Evolutionary conservation across 495 filamentous ascomycete species (phyloP).

Genomic region (Aspergillus coremiiformis): DNA sequence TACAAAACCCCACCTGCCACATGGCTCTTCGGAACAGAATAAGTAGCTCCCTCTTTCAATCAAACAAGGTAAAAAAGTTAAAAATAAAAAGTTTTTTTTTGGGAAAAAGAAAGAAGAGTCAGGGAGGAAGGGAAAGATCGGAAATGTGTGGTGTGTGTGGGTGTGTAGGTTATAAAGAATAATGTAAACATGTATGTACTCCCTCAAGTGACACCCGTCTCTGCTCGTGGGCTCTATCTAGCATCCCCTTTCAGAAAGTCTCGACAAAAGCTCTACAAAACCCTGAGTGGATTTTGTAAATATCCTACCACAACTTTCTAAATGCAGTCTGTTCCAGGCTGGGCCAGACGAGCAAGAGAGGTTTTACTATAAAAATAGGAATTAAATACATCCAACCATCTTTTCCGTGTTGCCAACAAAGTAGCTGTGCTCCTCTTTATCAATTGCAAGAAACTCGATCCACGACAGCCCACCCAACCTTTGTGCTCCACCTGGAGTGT

Average conservation of each 20-base stretch:
- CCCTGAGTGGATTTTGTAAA: too few relatives aligned
- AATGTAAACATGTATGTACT: too few relatives aligned
- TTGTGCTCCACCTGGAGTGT: conserved; percentile 16
- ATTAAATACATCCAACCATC: background rate
- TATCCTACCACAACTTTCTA: background rate
- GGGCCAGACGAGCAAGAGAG: background rate
- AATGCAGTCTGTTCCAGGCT: background rate
- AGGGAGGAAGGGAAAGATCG: background rate
- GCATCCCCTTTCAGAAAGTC: too few relatives aligned
- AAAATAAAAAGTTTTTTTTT: too few relatives aligned
- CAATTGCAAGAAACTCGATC: conserved; percentile 18
- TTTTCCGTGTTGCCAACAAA: conserved; percentile 11
- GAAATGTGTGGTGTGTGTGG: too few relatives aligned
- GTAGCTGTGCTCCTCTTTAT: conserved; percentile 6
- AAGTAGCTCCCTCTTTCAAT: background rate
- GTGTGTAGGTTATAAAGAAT: conserved; percentile 4
- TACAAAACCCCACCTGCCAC: conserved; percentile 27
- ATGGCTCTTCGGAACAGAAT: conserved; percentile 17
- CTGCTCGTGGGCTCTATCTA: too few relatives aligned
- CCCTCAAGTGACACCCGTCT: too few relatives aligned
- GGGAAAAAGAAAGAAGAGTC: background rate
- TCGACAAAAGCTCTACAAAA: too few relatives aligned
- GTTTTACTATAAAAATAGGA: background rate
- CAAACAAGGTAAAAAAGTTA: background rate
- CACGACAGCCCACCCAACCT: conserved; percentile 13